phyloP scores from a whole-genome alignment of 768 basidiomycete species.

The Mrakia gelida region DNA sequence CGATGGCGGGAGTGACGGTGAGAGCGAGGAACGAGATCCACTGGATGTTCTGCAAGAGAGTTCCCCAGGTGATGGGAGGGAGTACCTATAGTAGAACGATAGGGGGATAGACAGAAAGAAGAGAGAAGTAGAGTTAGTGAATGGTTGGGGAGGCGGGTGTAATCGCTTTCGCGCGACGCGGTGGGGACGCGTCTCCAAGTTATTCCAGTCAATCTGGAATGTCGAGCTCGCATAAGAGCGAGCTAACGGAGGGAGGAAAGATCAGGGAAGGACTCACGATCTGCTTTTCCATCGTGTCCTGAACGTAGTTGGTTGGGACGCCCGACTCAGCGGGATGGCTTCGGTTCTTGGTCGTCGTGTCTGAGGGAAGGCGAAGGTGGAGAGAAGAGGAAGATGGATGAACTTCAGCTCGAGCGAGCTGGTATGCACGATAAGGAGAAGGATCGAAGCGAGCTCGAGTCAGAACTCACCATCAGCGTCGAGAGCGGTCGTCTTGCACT shows the following conservation, averaged over 20 bases:
- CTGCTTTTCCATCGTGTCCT: constrained; percentile 63
- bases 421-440: background rate
- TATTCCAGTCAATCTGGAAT: background rate
- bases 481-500: background rate
- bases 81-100: constrained; percentile 39
- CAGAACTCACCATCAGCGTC: background rate
- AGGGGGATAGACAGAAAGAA: background rate
- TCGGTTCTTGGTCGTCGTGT: background rate
- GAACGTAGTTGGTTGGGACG: constrained; percentile 77
- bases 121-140: background rate
- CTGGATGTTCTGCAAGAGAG: constrained; percentile 56
- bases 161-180: no score
- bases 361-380: no score
- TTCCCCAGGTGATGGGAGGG: constrained; percentile 63
- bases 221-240: background rate
- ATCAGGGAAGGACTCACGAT: constrained; percentile 46
- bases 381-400: no score
- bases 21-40: constrained; percentile 73
- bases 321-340: constrained; percentile 12
- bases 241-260: background rate
- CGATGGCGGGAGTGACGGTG: constrained; percentile 65
- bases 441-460: background rate
- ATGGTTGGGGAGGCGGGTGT: no score
- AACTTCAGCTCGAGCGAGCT: no score
- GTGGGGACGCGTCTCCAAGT: background rate